phyloP scores from a whole-genome alignment of 345 rosid species.

The Barbarea vulgaris region DNA sequence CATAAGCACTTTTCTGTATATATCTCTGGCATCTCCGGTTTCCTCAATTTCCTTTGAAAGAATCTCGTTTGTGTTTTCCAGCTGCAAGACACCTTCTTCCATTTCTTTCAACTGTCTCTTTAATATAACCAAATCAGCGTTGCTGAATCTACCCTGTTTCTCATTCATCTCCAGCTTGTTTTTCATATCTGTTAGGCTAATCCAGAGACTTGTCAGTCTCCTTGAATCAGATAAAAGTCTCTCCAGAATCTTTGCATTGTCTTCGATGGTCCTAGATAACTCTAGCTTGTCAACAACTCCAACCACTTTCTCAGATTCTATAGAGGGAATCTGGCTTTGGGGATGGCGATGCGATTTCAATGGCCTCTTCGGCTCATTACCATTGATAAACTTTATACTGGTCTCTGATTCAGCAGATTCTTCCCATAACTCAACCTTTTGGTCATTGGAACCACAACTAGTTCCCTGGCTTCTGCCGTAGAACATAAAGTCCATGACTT shows the following conservation, averaged over 20 bases:
- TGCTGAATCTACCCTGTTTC: constrained; percentile 53
- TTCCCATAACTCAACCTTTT: constrained; percentile 61
- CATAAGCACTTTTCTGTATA: constrained; percentile 43
- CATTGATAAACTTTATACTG: constrained; percentile 22
- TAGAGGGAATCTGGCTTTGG: constrained; percentile 38
- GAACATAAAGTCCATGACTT: constrained; percentile 50
- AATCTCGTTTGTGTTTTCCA: constrained; percentile 58
- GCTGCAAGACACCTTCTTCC: constrained; percentile 61
- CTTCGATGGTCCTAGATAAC: constrained; percentile 50
- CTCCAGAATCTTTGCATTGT: constrained; percentile 61
- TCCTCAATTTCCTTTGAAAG: constrained; percentile 51
- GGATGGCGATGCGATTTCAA: neutral
- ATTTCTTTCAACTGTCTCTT: constrained; percentile 68
- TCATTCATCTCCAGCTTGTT: constrained; percentile 61
- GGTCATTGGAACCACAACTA: constrained; percentile 42
- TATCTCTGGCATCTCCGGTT: constrained; percentile 45
- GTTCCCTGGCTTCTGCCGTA: constrained; percentile 51
- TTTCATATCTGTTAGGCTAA: constrained; percentile 63
- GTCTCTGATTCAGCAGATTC: constrained; percentile 49
- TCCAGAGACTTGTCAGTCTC: constrained; percentile 59
- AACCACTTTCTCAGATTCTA: constrained; percentile 65
- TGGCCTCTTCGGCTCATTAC: constrained; percentile 3
- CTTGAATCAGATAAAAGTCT: constrained; percentile 74
- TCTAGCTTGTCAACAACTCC: constrained; percentile 64
- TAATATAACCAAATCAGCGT: constrained; percentile 53